Percentiles rank a stretch among this genome's conserved stretches.
Conservation (phyloP, 768 basidiomycete genomes). For the Saitozyma podzolica region DNA sequence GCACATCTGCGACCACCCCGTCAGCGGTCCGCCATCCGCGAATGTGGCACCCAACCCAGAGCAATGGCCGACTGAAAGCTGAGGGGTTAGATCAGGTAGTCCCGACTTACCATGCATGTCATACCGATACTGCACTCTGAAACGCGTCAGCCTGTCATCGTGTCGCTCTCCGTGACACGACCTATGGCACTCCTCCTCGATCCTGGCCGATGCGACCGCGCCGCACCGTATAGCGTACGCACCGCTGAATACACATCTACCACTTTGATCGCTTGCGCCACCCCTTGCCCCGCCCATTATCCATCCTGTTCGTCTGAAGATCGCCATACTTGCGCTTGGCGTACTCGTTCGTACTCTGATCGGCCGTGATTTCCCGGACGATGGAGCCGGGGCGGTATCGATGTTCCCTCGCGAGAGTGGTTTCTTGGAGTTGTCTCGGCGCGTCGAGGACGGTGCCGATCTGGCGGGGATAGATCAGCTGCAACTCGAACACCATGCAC, state of each 20-base stretch:
- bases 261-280: slow-evolving; percentile 51
- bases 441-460: slow-evolving; percentile 49
- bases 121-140: too few relatives aligned
- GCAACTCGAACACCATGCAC: background rate
- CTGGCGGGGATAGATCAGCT: slow-evolving; percentile 12
- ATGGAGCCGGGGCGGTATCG: slow-evolving; percentile 47
- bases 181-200: too few relatives aligned
- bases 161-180: too few relatives aligned
- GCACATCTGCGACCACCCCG: too few relatives aligned
- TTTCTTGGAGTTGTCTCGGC: slow-evolving; percentile 42
- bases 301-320: slow-evolving; percentile 46
- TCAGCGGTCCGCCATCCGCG: too few relatives aligned
- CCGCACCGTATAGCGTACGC: too few relatives aligned
- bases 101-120: too few relatives aligned
- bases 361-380: slow-evolving; percentile 37
- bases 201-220: too few relatives aligned
- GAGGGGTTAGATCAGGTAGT: too few relatives aligned
- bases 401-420: slow-evolving; percentile 37
- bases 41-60: too few relatives aligned
- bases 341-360: slow-evolving; percentile 37
- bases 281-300: slow-evolving; percentile 50
- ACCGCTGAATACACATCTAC: slow-evolving; percentile 14
- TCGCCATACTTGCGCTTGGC: slow-evolving; percentile 52
- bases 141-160: too few relatives aligned
- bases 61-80: too few relatives aligned